A percentile compares a stretch with the other conserved stretches of the same genome.
These are phyloP conservation scores for Heliamphora ciliata DNA, from an alignment of 179 eudicot species.

Conservation along the genomic window DNA sequence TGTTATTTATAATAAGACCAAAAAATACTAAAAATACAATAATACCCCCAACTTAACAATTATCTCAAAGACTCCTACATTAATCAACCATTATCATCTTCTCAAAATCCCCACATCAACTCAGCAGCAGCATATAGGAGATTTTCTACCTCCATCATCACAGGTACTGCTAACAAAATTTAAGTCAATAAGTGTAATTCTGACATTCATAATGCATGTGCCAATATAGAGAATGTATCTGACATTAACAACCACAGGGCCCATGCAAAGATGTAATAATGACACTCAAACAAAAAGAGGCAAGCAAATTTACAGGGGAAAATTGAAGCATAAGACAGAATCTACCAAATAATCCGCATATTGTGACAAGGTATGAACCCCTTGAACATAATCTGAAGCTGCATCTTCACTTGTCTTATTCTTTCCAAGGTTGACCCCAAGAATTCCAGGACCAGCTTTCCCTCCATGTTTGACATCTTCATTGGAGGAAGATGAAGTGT, in stretches of 20 bases:
- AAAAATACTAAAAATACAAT: no score
- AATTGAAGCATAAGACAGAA: neutral
- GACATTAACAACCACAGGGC: neutral
- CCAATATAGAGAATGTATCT: neutral
- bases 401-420: constrained; percentile 97
- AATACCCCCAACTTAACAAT: no score
- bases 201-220: neutral
- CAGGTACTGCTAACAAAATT: neutral
- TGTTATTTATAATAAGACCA: no score
- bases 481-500: constrained; percentile 48
- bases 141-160: neutral
- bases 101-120: neutral
- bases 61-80: neutral
- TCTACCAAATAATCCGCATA: constrained; percentile 98
- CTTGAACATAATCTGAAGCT: constrained; percentile 94
- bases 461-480: constrained; percentile 88
- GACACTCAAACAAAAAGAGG: neutral
- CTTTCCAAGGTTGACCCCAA: constrained; percentile 97
- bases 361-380: constrained; percentile 94
- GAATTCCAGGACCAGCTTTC: constrained; percentile 98
- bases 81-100: neutral
- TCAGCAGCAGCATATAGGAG: neutral
- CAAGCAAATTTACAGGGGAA: neutral
- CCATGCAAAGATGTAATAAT: neutral
- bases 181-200: neutral